Evolutionary conservation across 768 basidiomycete genomes (phyloP).

Genomic region (Kwoniella europaea): DNA sequence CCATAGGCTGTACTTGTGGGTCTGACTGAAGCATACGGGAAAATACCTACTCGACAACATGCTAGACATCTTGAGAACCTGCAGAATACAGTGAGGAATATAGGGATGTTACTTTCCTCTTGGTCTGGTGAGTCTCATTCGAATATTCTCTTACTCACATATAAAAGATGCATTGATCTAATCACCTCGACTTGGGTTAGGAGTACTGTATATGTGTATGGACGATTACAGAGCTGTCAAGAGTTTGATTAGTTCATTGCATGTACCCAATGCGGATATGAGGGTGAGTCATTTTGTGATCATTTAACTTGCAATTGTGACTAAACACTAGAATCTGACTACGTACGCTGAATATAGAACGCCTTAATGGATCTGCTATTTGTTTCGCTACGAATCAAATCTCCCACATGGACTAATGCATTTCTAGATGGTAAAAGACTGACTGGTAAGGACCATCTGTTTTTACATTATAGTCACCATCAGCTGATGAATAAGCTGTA

Average conservation of each 20-base stretch:
- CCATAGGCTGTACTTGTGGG: conserved; percentile 81
- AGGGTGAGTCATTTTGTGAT: conserved; percentile 64
- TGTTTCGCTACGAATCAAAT: conserved; percentile 85
- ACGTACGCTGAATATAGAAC: conserved; percentile 65
- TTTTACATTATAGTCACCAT: background rate
- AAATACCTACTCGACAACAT: conserved; percentile 60
- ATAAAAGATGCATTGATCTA: background rate
- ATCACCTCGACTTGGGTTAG: conserved; percentile 55
- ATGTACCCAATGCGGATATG: conserved; percentile 84
- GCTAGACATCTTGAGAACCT: conserved; percentile 78
- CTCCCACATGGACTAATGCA: conserved; percentile 88
- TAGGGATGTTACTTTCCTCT: conserved; percentile 80
- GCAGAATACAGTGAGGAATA: conserved; percentile 74
- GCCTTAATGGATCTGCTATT: conserved; percentile 93
- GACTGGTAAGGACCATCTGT: conserved; percentile 65
- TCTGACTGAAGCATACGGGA: conserved; percentile 90
- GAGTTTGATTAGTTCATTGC: conserved; percentile 79
- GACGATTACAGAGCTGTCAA: conserved; percentile 83
- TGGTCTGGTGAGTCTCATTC: conserved; percentile 75
- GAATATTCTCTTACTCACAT: background rate
- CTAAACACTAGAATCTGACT: background rate
- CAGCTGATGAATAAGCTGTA: conserved; percentile 12
- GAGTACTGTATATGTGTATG: conserved; percentile 92
- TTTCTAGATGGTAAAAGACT: conserved; percentile 87
- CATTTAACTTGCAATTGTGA: background rate